Evolutionary conservation across 257 asterid genomes (phyloP), one percentile per base, ranked within the genome.

Genomic region (Paulownia fortunei): DNA sequence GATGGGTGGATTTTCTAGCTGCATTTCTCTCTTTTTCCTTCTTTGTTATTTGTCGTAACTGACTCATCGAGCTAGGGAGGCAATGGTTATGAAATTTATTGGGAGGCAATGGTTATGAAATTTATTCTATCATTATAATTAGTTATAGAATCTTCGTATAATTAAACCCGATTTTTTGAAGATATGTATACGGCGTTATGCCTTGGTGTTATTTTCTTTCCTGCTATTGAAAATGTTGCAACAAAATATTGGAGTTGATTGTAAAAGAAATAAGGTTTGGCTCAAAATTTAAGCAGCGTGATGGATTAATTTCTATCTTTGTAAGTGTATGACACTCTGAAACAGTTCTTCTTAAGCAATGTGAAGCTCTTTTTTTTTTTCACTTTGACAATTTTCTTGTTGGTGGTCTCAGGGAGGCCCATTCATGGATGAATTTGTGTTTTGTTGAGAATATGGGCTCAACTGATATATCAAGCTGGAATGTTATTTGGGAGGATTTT

Each of bases 351-450:
- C 7, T 9, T 37, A 23, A 59, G 5, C 18, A 24, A 13, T 58
- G 15, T 26, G 1, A 23, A 9, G 4, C n/a, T n/a, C n/a, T n/a
- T 59, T 59, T 1, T 46, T 55, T 5, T 8, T 12, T 21, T 15
- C 18, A 55, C 42, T 60, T 60, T 60, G 13, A 19, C 18, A 66
- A 21, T 67, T 63, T 62, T 41, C 55, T 37, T 52, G 32, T 32
- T 54, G 56, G 74, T 79, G 58, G 7, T 72, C 69, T 55, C 68
- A 42, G 69, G 69, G 65, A 75, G 52, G 11, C 56, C 52, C 51
- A 13, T 63, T 54, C 42, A 63, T 79, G 74, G 67, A 37, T 15
- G 34, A 41, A n/a, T 18, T 46, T 11, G 7, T 78, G 39, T 12
- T 69, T 61, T 24, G 15, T 46, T 24, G 62, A 18, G 79, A 44